Evolutionary conservation across 768 basidiomycete species (phyloP).

Genomic region (Hygrocybe coccinea): DNA sequence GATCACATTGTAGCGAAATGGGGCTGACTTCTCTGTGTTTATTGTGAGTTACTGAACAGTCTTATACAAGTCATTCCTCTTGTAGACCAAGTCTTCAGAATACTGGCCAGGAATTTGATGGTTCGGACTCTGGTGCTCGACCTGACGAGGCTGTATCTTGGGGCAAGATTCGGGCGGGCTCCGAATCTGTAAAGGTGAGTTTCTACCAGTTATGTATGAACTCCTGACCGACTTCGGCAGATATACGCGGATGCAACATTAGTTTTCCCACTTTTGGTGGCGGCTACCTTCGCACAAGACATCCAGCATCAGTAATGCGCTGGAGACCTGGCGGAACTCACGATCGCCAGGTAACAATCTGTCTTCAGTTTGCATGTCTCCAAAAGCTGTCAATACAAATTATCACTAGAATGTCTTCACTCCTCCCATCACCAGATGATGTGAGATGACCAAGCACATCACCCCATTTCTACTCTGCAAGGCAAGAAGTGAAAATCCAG

Average conservation of each 20-base stretch:
- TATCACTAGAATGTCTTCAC: too few relatives aligned
- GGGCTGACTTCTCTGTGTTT: constrained; percentile 95
- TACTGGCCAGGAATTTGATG: constrained; percentile 98
- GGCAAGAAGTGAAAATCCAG: not conserved
- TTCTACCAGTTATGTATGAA: too few relatives aligned
- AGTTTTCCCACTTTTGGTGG: constrained; percentile 92
- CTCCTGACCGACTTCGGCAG: too few relatives aligned
- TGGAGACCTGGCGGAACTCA: too few relatives aligned
- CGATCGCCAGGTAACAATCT: too few relatives aligned
- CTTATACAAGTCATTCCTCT: not conserved
- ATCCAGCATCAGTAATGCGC: not conserved
- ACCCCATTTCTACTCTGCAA: not conserved
- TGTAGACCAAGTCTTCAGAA: constrained; percentile 50
- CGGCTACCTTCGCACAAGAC: constrained; percentile 80
- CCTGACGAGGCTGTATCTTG: constrained; percentile 98
- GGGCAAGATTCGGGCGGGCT: constrained; percentile 91
- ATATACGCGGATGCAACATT: constrained; percentile 96
- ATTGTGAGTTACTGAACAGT: constrained; percentile 51
- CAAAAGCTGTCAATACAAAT: too few relatives aligned
- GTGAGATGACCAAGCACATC: not conserved
- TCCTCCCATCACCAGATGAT: too few relatives aligned
- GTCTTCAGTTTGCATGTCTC: too few relatives aligned
- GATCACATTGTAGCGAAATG: constrained; percentile 67
- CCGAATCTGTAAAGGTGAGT: constrained; percentile 75
- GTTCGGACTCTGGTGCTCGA: constrained; percentile 93